These are phyloP conservation scores for Magnaporthiopsis poae DNA, from an alignment of 2,329 filamentous ascomycete genomes.

Conservation along the genomic window DNA sequence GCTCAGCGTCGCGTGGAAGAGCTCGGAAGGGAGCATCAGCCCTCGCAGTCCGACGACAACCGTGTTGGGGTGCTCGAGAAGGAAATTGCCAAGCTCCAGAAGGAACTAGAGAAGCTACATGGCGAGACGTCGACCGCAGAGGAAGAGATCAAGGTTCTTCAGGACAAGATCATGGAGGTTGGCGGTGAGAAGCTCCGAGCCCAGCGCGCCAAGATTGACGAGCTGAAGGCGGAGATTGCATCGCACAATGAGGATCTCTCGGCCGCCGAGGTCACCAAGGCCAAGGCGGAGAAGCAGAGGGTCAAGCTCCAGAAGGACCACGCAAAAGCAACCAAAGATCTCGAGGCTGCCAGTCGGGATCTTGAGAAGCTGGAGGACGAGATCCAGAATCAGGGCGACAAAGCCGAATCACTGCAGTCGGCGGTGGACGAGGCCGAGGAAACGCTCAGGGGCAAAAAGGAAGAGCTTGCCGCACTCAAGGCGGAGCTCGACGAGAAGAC, in stretches of 20 bases:
- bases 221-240: constrained; percentile 74
- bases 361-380: constrained; percentile 70
- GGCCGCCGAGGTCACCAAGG: constrained; percentile 74
- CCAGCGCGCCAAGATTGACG: constrained; percentile 84
- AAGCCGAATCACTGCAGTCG: constrained; percentile 61
- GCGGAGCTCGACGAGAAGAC: constrained; percentile 77
- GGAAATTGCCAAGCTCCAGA: constrained; percentile 63
- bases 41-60: constrained; percentile 68
- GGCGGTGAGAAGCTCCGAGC: constrained; percentile 85
- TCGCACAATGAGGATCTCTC: constrained; percentile 73
- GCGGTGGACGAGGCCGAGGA: constrained; percentile 76
- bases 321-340: constrained; percentile 67
- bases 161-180: constrained; percentile 97
- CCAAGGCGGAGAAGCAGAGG: constrained; percentile 88
- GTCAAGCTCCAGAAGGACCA: constrained; percentile 77
- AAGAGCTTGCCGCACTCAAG: constrained; percentile 71
- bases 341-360: constrained; percentile 61
- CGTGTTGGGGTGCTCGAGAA: constrained; percentile 65
- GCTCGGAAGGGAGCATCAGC: constrained; percentile 68
- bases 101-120: constrained; percentile 69
- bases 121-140: constrained; percentile 83
- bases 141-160: constrained; percentile 80
- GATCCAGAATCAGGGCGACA: constrained; percentile 64
- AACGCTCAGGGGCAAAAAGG: constrained; percentile 66
- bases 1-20: constrained; percentile 78